Evolutionary conservation across 495 filamentous ascomycete species (phyloP).

Genomic region (Podospora didyma): DNA sequence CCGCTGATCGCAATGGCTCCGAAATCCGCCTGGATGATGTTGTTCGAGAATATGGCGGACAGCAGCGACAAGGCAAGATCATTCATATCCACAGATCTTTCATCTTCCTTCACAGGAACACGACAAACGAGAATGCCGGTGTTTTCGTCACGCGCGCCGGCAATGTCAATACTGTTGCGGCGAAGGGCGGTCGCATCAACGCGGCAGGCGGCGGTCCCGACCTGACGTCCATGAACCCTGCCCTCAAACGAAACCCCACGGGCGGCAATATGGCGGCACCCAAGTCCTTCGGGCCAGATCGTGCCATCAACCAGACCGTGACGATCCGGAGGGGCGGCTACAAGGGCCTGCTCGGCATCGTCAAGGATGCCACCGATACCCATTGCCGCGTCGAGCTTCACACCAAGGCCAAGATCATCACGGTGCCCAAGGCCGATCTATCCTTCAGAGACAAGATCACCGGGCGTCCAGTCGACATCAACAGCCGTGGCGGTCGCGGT

Average conservation of each 20-base stretch:
- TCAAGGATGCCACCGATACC: conserved; percentile 84
- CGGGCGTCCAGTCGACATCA: conserved; percentile 67
- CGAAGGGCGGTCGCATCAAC: conserved; percentile 75
- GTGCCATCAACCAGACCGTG: conserved; percentile 87
- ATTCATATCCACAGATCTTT: conserved; percentile 87
- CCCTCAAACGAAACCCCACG: conserved; percentile 59
- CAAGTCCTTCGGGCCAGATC: conserved; percentile 71
- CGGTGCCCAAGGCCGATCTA: conserved; percentile 71
- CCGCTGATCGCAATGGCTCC: conserved; percentile 87
- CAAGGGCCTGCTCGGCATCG: conserved; percentile 91
- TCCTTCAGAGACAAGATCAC: conserved; percentile 79
- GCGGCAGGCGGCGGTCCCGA: conserved; percentile 65
- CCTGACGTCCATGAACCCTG: conserved; percentile 89
- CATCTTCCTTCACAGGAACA: conserved; percentile 79
- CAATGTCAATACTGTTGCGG: conserved; percentile 82
- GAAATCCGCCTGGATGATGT: conserved; percentile 90
- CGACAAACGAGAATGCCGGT: conserved; percentile 83
- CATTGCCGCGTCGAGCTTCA: conserved; percentile 88
- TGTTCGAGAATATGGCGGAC: conserved; percentile 84
- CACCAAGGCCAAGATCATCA: conserved; percentile 82
- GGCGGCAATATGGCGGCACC: conserved; percentile 70
- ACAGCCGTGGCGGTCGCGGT: conserved; percentile 51
- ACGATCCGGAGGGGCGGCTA: conserved; percentile 76
- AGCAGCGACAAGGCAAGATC: conserved; percentile 80
- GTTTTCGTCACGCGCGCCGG: conserved; percentile 83